Evolutionary conservation across 805 yeast genomes (phyloP).

Genomic region (Starmerella gropengiesseri): DNA sequence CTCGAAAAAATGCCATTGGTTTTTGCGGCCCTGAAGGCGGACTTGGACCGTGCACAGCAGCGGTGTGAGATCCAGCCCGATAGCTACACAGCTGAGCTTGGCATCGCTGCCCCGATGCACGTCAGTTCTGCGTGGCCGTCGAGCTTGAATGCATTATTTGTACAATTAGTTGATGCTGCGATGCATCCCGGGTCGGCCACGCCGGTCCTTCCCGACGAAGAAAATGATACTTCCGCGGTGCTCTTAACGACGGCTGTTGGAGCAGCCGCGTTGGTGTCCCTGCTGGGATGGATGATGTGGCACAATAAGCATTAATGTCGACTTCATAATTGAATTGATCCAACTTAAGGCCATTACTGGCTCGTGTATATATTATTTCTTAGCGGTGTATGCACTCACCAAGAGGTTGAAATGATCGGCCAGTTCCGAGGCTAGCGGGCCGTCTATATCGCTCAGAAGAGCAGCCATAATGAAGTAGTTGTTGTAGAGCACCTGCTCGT

Average conservation of each 20-base stretch:
- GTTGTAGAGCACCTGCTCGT: conserved; percentile 63
- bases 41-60: conserved; percentile 90
- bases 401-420: conserved; percentile 37
- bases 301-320: not conserved
- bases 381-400: conserved; percentile 32
- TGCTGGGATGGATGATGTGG: conserved; percentile 11
- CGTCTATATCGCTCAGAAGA: conserved; percentile 39
- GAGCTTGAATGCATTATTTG: conserved; percentile 71
- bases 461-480: conserved; percentile 57
- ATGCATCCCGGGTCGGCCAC: conserved; percentile 67
- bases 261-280: conserved; percentile 10
- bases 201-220: conserved; percentile 42
- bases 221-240: conserved; percentile 35
- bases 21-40: conserved; percentile 89
- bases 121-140: conserved; percentile 85
- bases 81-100: conserved; percentile 55
- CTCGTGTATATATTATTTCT: not conserved
- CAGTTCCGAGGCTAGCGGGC: conserved; percentile 35
- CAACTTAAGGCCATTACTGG: not conserved
- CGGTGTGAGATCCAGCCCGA: conserved; percentile 80
- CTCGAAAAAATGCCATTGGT: conserved; percentile 66
- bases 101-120: conserved; percentile 74
- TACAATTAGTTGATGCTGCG: conserved; percentile 82
- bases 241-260: conserved; percentile 55
- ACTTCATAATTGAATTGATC: not conserved